Evolutionary conservation across 352 stramenopile genomes (phyloP).

Genomic region (Albugo candida): DNA sequence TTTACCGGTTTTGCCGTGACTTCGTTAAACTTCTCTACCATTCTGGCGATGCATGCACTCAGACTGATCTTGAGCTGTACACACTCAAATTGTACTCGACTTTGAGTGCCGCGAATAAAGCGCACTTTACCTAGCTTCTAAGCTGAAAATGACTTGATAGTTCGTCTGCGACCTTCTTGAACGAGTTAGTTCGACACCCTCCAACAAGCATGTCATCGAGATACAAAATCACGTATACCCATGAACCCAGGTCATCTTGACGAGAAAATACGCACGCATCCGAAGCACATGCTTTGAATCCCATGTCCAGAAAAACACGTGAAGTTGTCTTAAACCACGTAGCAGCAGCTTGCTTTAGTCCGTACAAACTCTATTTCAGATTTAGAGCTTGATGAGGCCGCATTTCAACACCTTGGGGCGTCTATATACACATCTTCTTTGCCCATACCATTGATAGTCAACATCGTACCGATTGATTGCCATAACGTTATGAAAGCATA

Average conservation of each 20-base stretch:
- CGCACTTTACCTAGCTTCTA: not conserved
- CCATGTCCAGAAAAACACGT: conserved; percentile 3
- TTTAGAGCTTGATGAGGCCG: not conserved
- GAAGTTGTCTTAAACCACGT: conserved; percentile 14
- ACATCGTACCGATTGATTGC: conserved; percentile 9
- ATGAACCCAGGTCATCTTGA: not conserved
- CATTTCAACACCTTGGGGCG: not conserved
- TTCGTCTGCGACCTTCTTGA: too few relatives aligned
- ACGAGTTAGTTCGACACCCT: too few relatives aligned
- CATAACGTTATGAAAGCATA: conserved; percentile 5
- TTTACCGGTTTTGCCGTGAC: too few relatives aligned
- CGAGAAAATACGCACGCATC: not conserved
- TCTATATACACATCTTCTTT: conserved; percentile 7
- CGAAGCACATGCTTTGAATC: not conserved
- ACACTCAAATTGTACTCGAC: too few relatives aligned
- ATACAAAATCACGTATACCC: not conserved
- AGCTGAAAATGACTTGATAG: not conserved
- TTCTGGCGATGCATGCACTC: too few relatives aligned
- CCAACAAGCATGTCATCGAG: not conserved
- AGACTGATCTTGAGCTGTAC: too few relatives aligned
- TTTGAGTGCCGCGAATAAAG: too few relatives aligned
- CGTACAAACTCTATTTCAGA: conserved; percentile 12
- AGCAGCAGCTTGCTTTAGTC: conserved; percentile 15
- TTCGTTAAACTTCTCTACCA: too few relatives aligned
- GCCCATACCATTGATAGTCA: conserved; percentile 4